phyloP scores from a whole-genome alignment of 2,329 filamentous ascomycete species.

The Alternaria sp. region DNA sequence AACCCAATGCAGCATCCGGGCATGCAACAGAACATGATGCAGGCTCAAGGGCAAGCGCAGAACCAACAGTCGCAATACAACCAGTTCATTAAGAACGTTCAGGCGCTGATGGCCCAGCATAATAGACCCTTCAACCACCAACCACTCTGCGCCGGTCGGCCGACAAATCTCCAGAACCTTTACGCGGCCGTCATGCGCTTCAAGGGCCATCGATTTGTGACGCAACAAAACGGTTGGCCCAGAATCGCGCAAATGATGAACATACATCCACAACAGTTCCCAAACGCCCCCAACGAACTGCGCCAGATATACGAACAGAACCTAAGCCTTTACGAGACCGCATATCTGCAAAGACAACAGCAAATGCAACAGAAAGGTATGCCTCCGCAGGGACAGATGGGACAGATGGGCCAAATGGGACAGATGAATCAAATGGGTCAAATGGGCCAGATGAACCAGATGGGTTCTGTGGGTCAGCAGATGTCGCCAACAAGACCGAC shows the following conservation, averaged over 20 bases:
- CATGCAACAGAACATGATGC: constrained; percentile 43
- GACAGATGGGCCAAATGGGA: constrained; percentile 5
- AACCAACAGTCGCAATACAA: constrained; percentile 30
- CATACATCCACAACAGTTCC: constrained; percentile 55
- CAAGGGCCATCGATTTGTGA: constrained; percentile 78
- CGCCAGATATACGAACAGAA: constrained; percentile 77
- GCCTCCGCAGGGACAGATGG: constrained; percentile 36
- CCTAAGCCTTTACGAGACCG: constrained; percentile 77
- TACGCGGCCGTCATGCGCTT: constrained; percentile 79
- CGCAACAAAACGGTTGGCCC: constrained; percentile 73
- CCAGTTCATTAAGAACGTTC: constrained; percentile 70
- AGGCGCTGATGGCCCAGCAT: constrained; percentile 76
- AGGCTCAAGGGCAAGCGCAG: constrained; percentile 23
- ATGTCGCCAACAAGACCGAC: constrained; percentile 46
- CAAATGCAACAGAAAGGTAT: constrained; percentile 49
- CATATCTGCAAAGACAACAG: constrained; percentile 63
- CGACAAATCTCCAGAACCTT: constrained; percentile 75
- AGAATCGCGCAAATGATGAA: constrained; percentile 65
- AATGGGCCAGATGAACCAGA: constrained; percentile 1
- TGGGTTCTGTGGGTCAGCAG: constrained; percentile 32
- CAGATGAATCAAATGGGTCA: constrained; percentile 7
- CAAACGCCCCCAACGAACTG: constrained; percentile 72
- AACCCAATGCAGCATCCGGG: constrained; percentile 26
- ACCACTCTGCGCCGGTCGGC: constrained; percentile 75
- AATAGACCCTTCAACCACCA: constrained; percentile 76